These are phyloP conservation scores for Rhododendron molle DNA, from an alignment of 148 eudicot genomes.

Conservation along the genomic window DNA sequence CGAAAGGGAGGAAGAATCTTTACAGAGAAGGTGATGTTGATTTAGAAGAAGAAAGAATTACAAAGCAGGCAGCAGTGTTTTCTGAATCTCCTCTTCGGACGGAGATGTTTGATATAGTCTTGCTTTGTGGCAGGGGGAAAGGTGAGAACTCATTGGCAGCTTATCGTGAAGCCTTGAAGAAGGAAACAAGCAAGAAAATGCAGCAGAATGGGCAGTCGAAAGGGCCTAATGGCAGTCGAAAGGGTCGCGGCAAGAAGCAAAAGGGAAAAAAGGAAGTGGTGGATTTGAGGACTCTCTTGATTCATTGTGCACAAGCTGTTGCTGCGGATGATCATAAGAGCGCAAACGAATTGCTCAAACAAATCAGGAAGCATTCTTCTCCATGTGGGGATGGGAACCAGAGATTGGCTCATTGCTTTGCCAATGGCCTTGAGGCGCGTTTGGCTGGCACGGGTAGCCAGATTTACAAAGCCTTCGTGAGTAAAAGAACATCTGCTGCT, in stretches of 20 bases:
- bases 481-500: constrained; percentile 18
- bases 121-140: constrained; percentile 46
- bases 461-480: constrained; percentile 21
- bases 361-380: constrained; percentile 26
- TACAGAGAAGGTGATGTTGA: constrained; percentile 17
- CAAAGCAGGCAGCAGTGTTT: constrained; percentile 51
- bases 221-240: constrained; percentile 23
- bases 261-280: constrained; percentile 29
- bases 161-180: constrained; percentile 31
- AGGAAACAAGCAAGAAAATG: constrained; percentile 28
- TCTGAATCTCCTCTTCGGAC: constrained; percentile 42
- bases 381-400: constrained; percentile 34
- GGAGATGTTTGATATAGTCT: constrained; percentile 56
- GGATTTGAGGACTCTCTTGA: constrained; percentile 30
- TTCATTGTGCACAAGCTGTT: constrained; percentile 35
- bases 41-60: constrained; percentile 46
- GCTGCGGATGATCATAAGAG: constrained; percentile 26
- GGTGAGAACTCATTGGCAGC: constrained; percentile 33
- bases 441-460: constrained; percentile 37
- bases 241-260: constrained; percentile 43
- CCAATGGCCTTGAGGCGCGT: constrained; percentile 37
- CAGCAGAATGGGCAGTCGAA: constrained; percentile 26
- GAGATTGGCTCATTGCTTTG: constrained; percentile 31
- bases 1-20: constrained; percentile 45
- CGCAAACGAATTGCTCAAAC: constrained; percentile 26